phyloP scores from a whole-genome alignment of 1,284 basidiomycete genomes.

The Omphalotus olearius region DNA sequence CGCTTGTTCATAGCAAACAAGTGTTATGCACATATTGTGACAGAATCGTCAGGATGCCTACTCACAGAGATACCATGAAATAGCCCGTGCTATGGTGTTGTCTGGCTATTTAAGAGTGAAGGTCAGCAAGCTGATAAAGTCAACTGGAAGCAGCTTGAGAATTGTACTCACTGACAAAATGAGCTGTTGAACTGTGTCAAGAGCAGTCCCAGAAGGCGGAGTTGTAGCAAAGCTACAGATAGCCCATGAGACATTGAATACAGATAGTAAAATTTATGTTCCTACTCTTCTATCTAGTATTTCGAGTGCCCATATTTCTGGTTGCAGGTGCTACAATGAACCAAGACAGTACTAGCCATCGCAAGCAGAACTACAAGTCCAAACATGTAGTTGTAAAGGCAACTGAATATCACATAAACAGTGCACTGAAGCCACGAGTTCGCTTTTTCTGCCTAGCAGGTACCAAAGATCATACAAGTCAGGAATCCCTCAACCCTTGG shows the following conservation, averaged over 20 bases:
- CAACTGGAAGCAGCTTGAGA: neutral
- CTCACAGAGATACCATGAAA: too few species aligned
- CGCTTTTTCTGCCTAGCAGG: conserved; percentile 14
- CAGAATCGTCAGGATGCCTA: too few species aligned
- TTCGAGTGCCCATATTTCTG: too few species aligned
- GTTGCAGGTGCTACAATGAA: conserved; percentile 11
- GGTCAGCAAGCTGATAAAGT: neutral
- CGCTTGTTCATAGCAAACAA: too few species aligned
- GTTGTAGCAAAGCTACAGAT: conserved; percentile 15
- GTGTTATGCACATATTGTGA: too few species aligned
- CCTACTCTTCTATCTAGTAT: neutral
- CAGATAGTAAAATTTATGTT: conserved; percentile 3
- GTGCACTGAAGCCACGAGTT: neutral
- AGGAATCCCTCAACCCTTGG: conserved; percentile 6
- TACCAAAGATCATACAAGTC: conserved; percentile 13
- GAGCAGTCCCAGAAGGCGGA: conserved; percentile 13
- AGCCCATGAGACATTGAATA: conserved; percentile 8
- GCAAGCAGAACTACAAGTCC: conserved; percentile 12
- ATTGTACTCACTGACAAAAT: neutral
- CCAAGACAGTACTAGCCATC: conserved; percentile 9
- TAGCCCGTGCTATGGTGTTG: too few species aligned
- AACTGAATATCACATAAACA: neutral
- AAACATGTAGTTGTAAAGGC: neutral
- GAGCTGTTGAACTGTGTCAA: conserved; percentile 13
- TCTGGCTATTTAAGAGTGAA: neutral